Evolutionary conservation across 345 rosid genomes (phyloP), one percentile per base, ranked within the genome.

Genomic region (Salix udensis): DNA sequence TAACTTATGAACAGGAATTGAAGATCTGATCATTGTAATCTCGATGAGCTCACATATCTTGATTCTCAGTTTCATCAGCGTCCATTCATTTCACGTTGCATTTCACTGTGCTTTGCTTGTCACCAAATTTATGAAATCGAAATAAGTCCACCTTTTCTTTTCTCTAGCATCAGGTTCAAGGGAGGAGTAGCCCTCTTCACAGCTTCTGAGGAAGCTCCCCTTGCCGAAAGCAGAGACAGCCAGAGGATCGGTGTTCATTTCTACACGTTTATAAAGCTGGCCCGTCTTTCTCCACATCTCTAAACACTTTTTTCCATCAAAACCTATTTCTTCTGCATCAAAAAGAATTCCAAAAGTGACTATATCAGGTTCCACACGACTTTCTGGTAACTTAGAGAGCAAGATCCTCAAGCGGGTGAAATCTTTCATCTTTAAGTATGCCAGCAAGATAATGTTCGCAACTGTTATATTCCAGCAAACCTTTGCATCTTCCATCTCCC

Each of bases 301-400:
- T 39, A 91, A 74, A 53, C 78, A 78, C 76, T 76, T 78, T 31
- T 76, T 76, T 61, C 80, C 85, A 24, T 86, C 83, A 50, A 86
- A 86, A 40, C 92, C 91, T 50, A 76, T 67, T 48, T 60, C 37
- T 21, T 65, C 72, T 26, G 90, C 83, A 78, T 89, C 91, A 9
- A 83, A 86, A 69, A 91, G 44, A 36, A 89, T 84, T 23, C 95
- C 94, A 26, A 92, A 64, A 16, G 92, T 92, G 77, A 88, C 88
- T 65, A 91, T 84, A 83, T 91, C 95, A 37, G 89, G 92, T 77
- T 85, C 84, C 79, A 89, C 86, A 36, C n/a, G 36, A 65, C 36
- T 66, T 4, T 31, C 76, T 39, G 74, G 73, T 71, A 88, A 74
- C 74, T 78, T 78, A 6, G 70, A 80, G 39, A 91, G 82, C 16